Conservation (phyloP, 768 basidiomycete species). For the Scleroderma bovista region DNA sequence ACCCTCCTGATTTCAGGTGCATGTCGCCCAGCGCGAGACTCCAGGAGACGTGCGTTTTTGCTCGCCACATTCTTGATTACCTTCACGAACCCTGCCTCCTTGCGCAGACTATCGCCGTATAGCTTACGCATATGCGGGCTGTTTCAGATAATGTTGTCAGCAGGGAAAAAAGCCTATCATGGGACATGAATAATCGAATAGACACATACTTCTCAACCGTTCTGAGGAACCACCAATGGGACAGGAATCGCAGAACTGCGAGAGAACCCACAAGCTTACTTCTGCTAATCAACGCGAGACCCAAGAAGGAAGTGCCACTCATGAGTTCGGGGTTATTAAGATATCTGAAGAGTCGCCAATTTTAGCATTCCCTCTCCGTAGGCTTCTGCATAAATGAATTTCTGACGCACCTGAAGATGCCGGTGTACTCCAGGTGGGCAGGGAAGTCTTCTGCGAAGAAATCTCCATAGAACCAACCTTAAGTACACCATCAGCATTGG, state of each 20-base stretch:
- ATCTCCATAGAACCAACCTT: constrained; percentile 98
- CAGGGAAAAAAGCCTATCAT: neutral
- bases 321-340: constrained; percentile 94
- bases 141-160: neutral
- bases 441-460: constrained; percentile 96
- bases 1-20: constrained; percentile 77
- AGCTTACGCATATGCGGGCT: constrained; percentile 99
- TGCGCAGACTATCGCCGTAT: constrained; percentile 89
- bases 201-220: constrained; percentile 80
- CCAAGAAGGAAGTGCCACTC: constrained; percentile 95
- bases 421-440: constrained; percentile 86
- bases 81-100: constrained; percentile 96
- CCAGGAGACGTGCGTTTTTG: constrained; percentile 72
- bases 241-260: constrained; percentile 78
- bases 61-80: constrained; percentile 93
- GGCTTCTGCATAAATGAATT: neutral
- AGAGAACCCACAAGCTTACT: constrained; percentile 87
- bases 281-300: constrained; percentile 84
- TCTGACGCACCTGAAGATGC: constrained; percentile 77
- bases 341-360: constrained; percentile 48
- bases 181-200: neutral
- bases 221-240: constrained; percentile 95
- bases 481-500: neutral
- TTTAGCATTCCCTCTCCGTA: neutral
- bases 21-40: constrained; percentile 72